Evolutionary conservation across 169 alveolate genomes (phyloP).

Genomic region (Plasmodium gonderi): DNA sequence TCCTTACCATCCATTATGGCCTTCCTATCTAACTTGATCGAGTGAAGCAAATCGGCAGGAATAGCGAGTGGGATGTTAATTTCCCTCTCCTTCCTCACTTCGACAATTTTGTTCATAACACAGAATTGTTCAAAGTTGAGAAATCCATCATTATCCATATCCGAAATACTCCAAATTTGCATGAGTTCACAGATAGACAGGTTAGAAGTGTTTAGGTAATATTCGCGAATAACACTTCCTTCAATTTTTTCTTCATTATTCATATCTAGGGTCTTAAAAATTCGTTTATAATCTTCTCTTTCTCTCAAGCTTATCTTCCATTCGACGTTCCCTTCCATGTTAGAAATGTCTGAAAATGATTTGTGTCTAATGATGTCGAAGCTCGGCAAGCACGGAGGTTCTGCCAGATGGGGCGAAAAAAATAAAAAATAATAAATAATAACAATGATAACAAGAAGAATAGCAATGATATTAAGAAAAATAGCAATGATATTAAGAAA

Average conservation of each 20-base stretch:
- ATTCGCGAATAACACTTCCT: slow-evolving; percentile 43
- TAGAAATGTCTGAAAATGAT: slow-evolving; percentile 65
- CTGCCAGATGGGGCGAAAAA: neutral
- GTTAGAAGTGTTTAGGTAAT: slow-evolving; percentile 55
- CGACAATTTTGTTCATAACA: slow-evolving; percentile 65
- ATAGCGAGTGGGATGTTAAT: slow-evolving; percentile 41
- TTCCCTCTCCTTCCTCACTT: slow-evolving; percentile 36
- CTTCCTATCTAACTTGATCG: neutral
- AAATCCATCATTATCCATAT: slow-evolving; percentile 65
- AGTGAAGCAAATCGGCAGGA: slow-evolving; percentile 19
- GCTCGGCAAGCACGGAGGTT: slow-evolving; percentile 54
- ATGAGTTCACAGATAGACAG: slow-evolving; percentile 48
- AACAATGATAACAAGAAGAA: neutral
- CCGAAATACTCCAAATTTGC: slow-evolving; percentile 70
- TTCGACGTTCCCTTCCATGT: slow-evolving; percentile 27
- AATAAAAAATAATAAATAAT: neutral
- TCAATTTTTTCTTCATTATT: slow-evolving; percentile 54
- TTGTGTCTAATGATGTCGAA: slow-evolving; percentile 62
- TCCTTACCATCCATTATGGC: neutral
- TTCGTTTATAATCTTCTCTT: slow-evolving; percentile 21
- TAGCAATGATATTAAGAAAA: no score
- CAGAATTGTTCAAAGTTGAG: slow-evolving; percentile 49
- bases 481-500: no score
- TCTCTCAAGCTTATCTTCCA: slow-evolving; percentile 24
- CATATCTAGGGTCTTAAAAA: slow-evolving; percentile 51